Conservation (phyloP, 169 alveolate species). For the Plasmodium cynomolgi region DNA sequence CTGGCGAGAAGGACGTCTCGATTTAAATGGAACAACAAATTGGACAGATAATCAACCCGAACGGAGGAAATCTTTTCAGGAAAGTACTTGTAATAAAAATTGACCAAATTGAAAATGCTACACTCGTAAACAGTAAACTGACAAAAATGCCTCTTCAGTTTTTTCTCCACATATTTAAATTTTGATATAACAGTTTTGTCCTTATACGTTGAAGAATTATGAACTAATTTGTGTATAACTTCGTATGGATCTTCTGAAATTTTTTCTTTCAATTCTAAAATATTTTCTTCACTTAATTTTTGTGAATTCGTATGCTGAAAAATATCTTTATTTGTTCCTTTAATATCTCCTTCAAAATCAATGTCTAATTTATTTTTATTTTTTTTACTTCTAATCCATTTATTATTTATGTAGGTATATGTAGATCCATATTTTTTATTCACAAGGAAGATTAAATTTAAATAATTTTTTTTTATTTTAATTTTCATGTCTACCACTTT, state of each 20-base stretch:
- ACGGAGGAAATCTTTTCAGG: slow-evolving; percentile 55
- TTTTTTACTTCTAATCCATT: slow-evolving; percentile 53
- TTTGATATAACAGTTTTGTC: slow-evolving; percentile 58
- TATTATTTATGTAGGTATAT: slow-evolving; percentile 37
- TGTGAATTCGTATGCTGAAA: slow-evolving; percentile 41
- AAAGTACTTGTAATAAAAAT: slow-evolving; percentile 49
- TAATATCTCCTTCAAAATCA: slow-evolving; percentile 16
- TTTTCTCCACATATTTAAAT: slow-evolving; percentile 50
- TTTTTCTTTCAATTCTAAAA: slow-evolving; percentile 24
- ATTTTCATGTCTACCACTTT: slow-evolving; percentile 64
- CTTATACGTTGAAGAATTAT: slow-evolving; percentile 41
- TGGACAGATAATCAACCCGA: slow-evolving; percentile 35
- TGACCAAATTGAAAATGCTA: slow-evolving; percentile 4
- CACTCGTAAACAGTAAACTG: slow-evolving; percentile 71
- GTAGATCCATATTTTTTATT: slow-evolving; percentile 71
- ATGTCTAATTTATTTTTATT: slow-evolving; percentile 26
- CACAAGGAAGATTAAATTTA: slow-evolving; percentile 37
- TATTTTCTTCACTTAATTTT: slow-evolving; percentile 56
- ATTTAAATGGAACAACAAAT: slow-evolving; percentile 45
- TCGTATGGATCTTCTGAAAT: slow-evolving; percentile 53
- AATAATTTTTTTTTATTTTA: slow-evolving; percentile 36
- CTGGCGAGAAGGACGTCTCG: background rate
- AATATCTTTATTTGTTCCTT: slow-evolving; percentile 59
- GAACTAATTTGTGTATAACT: slow-evolving; percentile 27
- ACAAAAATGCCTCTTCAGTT: slow-evolving; percentile 62